These are phyloP conservation scores for Chalciporus sphaerocephalus DNA, from an alignment of 768 basidiomycete species.

Conservation along the genomic window DNA sequence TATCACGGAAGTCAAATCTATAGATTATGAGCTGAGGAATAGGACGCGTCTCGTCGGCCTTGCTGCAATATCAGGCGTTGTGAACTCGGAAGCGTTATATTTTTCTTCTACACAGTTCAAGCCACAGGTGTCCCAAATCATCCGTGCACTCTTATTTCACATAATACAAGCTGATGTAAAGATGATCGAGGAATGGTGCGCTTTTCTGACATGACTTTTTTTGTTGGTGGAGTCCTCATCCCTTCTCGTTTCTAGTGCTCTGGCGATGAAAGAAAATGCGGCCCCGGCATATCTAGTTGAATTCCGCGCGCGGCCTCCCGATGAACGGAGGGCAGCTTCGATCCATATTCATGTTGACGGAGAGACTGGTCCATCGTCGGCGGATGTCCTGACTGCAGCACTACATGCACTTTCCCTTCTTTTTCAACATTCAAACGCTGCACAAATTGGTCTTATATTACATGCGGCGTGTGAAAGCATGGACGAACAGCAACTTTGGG, in stretches of 20 bases:
- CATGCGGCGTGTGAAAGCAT: conserved; percentile 70
- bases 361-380: conserved; percentile 71
- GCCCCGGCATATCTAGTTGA: conserved; percentile 78
- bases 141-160: conserved; percentile 66
- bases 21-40: conserved; percentile 70
- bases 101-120: conserved; percentile 67
- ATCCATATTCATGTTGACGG: conserved; percentile 88
- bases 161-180: conserved; percentile 58
- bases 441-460: conserved; percentile 68
- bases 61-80: conserved; percentile 73
- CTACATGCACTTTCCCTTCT: conserved; percentile 70
- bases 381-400: conserved; percentile 71
- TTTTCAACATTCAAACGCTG: conserved; percentile 69
- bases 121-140: conserved; percentile 63
- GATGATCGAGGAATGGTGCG: conserved; percentile 64
- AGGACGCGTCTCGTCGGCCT: conserved; percentile 87
- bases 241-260: conserved; percentile 39
- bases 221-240: neutral
- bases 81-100: conserved; percentile 82
- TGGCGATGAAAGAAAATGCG: conserved; percentile 61
- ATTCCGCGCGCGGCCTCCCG: conserved; percentile 73
- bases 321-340: conserved; percentile 82
- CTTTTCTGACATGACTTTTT: neutral
- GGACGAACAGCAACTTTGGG: conserved; percentile 61
- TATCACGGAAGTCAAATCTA: conserved; percentile 39